Evolutionary conservation across 768 basidiomycete species (phyloP).

Genomic region (Pulveroboletus sp.): DNA sequence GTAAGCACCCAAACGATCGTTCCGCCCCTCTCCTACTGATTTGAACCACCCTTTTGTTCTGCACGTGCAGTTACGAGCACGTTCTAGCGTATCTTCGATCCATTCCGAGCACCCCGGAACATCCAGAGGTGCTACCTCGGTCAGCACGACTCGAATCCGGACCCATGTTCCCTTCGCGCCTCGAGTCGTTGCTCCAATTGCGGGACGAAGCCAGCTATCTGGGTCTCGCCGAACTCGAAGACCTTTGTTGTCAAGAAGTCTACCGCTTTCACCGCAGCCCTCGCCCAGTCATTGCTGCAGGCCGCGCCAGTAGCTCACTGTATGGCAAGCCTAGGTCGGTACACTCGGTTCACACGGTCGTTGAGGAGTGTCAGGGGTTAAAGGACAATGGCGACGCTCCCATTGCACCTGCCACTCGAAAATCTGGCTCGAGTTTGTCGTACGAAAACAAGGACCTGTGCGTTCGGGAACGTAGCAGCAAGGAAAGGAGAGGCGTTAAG

Average conservation of each 20-base stretch:
- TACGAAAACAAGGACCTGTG: slow-evolving; percentile 11
- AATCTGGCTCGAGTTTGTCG: slow-evolving; percentile 8
- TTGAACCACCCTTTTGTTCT: background rate
- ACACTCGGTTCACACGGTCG: slow-evolving; percentile 56
- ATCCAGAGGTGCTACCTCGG: slow-evolving; percentile 55
- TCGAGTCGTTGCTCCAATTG: slow-evolving; percentile 69
- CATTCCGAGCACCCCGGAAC: slow-evolving; percentile 40
- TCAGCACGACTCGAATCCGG: slow-evolving; percentile 50
- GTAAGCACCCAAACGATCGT: slow-evolving; percentile 42
- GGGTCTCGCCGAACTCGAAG: slow-evolving; percentile 59
- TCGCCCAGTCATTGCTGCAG: slow-evolving; percentile 11
- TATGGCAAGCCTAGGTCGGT: slow-evolving; percentile 50
- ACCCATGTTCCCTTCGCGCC: slow-evolving; percentile 41
- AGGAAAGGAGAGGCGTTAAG: slow-evolving; percentile 1
- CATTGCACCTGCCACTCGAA: background rate
- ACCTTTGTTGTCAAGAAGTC: slow-evolving; percentile 66
- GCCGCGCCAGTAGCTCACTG: slow-evolving; percentile 37
- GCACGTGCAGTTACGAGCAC: slow-evolving; percentile 55
- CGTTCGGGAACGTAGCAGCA: slow-evolving; percentile 17
- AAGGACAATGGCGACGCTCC: slow-evolving; percentile 1
- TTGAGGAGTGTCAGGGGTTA: slow-evolving; percentile 39
- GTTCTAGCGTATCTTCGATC: slow-evolving; percentile 71
- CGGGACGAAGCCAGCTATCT: slow-evolving; percentile 78
- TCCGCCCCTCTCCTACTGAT: background rate
- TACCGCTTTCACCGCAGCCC: slow-evolving; percentile 44